Conservation (phyloP, 2,329 filamentous ascomycete genomes). For the Diaporthe caulivora region DNA sequence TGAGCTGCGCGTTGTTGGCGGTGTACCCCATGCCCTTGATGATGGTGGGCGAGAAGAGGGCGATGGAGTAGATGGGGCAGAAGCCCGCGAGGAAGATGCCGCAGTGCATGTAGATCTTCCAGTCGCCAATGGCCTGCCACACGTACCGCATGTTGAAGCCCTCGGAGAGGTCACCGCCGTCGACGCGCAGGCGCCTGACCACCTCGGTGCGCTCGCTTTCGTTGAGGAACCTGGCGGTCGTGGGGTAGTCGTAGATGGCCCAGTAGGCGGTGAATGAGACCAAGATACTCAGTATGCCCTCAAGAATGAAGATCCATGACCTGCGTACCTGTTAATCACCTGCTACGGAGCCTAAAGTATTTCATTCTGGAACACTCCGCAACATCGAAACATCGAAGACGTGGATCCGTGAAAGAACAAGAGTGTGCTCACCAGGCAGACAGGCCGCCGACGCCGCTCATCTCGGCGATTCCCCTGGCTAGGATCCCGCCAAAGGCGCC, state of each 20-base stretch:
- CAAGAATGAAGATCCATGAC: conserved; percentile 83
- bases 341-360: too few species aligned
- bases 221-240: conserved; percentile 61
- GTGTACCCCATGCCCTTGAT: conserved; percentile 65
- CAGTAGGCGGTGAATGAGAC: conserved; percentile 53
- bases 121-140: conserved; percentile 69
- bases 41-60: conserved; percentile 73
- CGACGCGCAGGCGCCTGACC: conserved; percentile 55
- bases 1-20: conserved; percentile 68
- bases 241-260: conserved; percentile 70
- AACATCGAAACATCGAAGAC: too few species aligned
- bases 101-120: conserved; percentile 68
- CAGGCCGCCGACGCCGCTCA: conserved; percentile 62
- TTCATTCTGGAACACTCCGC: too few species aligned
- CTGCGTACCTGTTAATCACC: too few species aligned
- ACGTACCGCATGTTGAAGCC: conserved; percentile 69
- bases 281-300: conserved; percentile 64
- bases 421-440: conserved; percentile 66
- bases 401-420: too few species aligned
- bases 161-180: conserved; percentile 64
- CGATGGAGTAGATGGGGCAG: conserved; percentile 70
- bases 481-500: conserved; percentile 74
- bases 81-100: conserved; percentile 73
- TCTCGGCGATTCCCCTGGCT: conserved; percentile 70
- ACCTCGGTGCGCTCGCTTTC: conserved; percentile 58